A percentile compares a stretch with the other conserved stretches of the same genome.
These are phyloP conservation scores for Collybia nuda DNA, from an alignment of 768 basidiomycete genomes.

Conservation along the genomic window DNA sequence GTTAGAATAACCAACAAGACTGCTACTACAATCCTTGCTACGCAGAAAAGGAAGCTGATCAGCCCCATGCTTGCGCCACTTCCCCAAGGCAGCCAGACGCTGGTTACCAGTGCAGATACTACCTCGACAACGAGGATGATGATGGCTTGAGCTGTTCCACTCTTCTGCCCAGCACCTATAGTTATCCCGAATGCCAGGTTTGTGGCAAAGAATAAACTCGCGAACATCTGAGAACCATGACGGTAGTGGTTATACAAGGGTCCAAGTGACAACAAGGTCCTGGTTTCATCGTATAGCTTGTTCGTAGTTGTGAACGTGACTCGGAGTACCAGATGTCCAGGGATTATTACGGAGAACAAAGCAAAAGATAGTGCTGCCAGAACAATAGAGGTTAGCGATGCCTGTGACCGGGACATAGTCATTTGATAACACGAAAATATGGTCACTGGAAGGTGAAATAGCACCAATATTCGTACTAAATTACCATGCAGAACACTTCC, in stretches of 20 bases:
- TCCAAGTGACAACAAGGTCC: conserved; percentile 86
- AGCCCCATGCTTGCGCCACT: conserved; percentile 96
- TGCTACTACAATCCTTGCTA: conserved; percentile 85
- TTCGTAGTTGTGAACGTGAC: conserved; percentile 79
- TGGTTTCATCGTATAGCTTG: conserved; percentile 93
- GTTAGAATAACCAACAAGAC: conserved; percentile 90
- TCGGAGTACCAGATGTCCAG: conserved; percentile 72
- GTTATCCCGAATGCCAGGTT: conserved; percentile 83
- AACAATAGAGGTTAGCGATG: conserved; percentile 61
- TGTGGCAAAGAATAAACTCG: conserved; percentile 74
- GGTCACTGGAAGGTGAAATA: conserved; percentile 95
- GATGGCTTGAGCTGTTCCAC: conserved; percentile 90
- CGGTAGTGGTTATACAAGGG: conserved; percentile 95
- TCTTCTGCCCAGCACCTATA: conserved; percentile 86
- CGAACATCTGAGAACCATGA: conserved; percentile 88
- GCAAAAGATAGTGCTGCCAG: conserved; percentile 84
- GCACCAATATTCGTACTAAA: conserved; percentile 83
- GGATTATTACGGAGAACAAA: conserved; percentile 76
- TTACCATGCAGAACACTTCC: conserved; percentile 84
- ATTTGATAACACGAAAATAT: conserved; percentile 90
- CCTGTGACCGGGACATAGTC: conserved; percentile 50
- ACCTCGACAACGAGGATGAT: conserved; percentile 91
- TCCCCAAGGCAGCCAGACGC: conserved; percentile 96
- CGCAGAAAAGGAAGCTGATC: conserved; percentile 91
- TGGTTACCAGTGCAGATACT: conserved; percentile 81